A percentile compares a stretch with the other conserved stretches of the same genome.
These are phyloP conservation scores for Tuctoria greenei DNA, from an alignment of 176 grass and related monocot species.

Conservation along the genomic window DNA sequence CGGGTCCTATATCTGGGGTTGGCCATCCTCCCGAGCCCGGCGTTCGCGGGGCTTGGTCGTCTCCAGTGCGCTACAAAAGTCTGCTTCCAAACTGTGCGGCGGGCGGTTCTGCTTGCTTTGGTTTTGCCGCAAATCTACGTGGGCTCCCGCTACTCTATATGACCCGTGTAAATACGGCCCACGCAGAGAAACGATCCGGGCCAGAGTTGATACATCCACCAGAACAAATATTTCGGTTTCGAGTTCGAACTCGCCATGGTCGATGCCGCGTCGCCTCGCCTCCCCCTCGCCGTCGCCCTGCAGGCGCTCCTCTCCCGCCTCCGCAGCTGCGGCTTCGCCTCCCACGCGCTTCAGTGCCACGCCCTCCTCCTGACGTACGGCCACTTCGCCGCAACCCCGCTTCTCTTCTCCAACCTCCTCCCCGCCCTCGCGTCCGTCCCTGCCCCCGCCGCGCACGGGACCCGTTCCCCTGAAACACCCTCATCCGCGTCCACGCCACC, in stretches of 20 bases:
- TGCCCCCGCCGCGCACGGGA: background rate
- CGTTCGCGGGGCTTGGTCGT: background rate
- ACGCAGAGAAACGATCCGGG: background rate
- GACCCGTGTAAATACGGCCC: background rate
- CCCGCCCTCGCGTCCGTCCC: slow-evolving; percentile 27
- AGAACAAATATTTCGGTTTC: background rate
- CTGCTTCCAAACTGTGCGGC: too few relatives aligned
- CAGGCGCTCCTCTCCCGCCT: slow-evolving; percentile 51
- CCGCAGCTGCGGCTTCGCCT: slow-evolving; percentile 27
- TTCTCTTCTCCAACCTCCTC: slow-evolving; percentile 45
- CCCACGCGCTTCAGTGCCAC: slow-evolving; percentile 55
- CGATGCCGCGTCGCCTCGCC: slow-evolving; percentile 24
- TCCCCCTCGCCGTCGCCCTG: slow-evolving; percentile 25
- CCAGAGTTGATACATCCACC: background rate
- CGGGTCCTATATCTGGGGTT: background rate
- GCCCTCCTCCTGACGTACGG: slow-evolving; percentile 47
- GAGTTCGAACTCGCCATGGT: slow-evolving; percentile 23
- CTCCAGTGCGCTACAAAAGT: background rate
- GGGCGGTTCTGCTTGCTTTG: too few relatives aligned
- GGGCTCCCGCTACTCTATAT: background rate
- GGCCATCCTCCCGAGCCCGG: background rate
- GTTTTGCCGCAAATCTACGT: too few relatives aligned
- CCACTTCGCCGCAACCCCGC: slow-evolving; percentile 45
- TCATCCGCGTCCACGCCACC: slow-evolving; percentile 47
- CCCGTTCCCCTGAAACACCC: slow-evolving; percentile 64